Evolutionary conservation across 306 rosid species (phyloP).

Genomic region (Malus sylvestris): DNA sequence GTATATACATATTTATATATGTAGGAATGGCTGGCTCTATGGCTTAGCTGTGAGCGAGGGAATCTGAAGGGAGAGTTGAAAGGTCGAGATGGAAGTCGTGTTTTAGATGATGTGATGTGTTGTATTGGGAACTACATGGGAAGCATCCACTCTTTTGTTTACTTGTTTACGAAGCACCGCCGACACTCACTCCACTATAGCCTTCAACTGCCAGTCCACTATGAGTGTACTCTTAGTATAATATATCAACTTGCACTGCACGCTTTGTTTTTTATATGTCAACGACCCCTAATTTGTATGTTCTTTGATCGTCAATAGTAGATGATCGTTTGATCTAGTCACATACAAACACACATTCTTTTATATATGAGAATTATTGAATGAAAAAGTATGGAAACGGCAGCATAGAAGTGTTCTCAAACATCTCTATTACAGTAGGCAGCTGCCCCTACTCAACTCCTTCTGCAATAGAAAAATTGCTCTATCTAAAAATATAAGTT

Average conservation of each 20-base stretch:
- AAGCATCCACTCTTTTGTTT: constrained; percentile 28
- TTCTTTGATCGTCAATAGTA: too few species aligned
- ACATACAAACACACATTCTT: too few species aligned
- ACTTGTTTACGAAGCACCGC: background rate
- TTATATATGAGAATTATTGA: too few species aligned
- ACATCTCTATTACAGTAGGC: background rate
- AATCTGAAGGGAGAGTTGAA: background rate
- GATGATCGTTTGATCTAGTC: background rate
- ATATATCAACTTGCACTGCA: background rate
- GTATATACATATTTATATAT: too few species aligned
- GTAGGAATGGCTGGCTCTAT: background rate
- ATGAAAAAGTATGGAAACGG: background rate
- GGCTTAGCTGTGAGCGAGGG: background rate
- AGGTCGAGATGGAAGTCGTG: background rate
- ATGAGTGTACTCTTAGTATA: background rate
- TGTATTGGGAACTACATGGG: constrained; percentile 13
- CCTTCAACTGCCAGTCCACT: background rate
- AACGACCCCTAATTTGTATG: background rate
- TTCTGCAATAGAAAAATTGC: too few species aligned
- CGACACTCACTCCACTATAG: background rate
- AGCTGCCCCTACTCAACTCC: too few species aligned
- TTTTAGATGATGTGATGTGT: background rate
- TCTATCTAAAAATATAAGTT: too few species aligned
- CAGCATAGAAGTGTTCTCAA: background rate
- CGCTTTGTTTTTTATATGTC: background rate